Base-by-base conservation (phyloP, 352 stramenopile genomes). In the Phytopythium vexans region DNA sequence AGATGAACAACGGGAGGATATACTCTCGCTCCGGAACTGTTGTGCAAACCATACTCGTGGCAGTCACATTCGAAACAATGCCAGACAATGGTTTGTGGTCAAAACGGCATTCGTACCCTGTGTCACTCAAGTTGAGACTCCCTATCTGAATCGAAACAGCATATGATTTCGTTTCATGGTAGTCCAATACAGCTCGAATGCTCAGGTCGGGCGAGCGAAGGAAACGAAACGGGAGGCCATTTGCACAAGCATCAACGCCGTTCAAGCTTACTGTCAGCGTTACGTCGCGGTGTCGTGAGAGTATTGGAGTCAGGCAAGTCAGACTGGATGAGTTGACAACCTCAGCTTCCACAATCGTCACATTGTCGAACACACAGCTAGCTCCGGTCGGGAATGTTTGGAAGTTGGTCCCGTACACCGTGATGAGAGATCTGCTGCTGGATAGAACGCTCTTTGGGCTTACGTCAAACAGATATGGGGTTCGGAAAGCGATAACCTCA, bases 391-490 rank as follows among this genome's bases (percentile, higher is more conserved):
- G 11, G 14, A 74, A 74, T 10, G 40, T 1, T 40, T 59, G 66
- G 3, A 83, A 60, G 36, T 76, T 83, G 8, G 70, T 83, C 35
- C 70, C 72, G n/a, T 56, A 65, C 1, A 83, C 52, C 36, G 50
- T 52, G 27, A 83, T 56, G 4, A 56, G 35, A 36, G 46, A 54
- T 0, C 54, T 65, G 6, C 37, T 52, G 0, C 54, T 33, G 2
- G 55, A 31, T 12, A 50, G n/a, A 0, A 58, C 58, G 7, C 37
- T 47, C 32, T 64, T 52, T 16, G 70, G 72, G 35, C 33, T 43
- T 8, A 55, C 64, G 32, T 40, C 50, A 53, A 68, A 66, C n/a
- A 83, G 16, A 16, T 56, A 52, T 6, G 72, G 72, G 0, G 70
- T 68, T 8, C 56, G 32, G 54, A 69, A 83, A 6, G 38, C 42